Percentiles rank a stretch among this genome's conserved stretches.
Conservation (phyloP, 352 stramenopile genomes). For the Globisporangium polare region DNA sequence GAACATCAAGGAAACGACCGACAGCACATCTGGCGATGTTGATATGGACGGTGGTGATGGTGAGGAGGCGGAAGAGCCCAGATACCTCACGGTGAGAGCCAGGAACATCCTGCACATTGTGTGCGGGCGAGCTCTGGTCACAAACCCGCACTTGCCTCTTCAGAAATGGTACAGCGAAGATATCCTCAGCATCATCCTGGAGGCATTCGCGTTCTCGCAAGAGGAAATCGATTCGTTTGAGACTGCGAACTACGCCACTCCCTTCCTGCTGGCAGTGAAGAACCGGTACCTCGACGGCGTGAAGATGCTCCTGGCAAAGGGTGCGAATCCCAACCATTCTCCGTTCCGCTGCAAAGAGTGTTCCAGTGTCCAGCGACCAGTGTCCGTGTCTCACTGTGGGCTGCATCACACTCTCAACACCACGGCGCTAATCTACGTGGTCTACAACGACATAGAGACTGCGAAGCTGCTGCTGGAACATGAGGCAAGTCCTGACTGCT, state of each 20-base stretch:
- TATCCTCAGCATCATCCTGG: slow-evolving; percentile 7
- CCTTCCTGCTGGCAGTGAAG: not conserved
- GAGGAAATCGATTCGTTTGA: slow-evolving; percentile 5
- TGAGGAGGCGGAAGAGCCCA: not conserved
- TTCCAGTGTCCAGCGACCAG: slow-evolving; percentile 15
- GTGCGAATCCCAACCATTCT: slow-evolving; percentile 44
- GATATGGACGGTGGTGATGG: not conserved
- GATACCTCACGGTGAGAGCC: not conserved
- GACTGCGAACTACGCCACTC: not conserved
- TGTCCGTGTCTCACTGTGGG: slow-evolving; percentile 3
- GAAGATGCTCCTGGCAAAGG: slow-evolving; percentile 26
- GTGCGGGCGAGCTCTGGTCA: not conserved
- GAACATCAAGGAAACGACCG: not conserved
- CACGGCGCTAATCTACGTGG: slow-evolving; percentile 3
- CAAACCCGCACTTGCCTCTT: not conserved
- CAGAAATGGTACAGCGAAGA: slow-evolving; percentile 11
- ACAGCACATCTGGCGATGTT: not conserved
- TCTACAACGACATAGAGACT: not conserved
- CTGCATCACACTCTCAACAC: not conserved
- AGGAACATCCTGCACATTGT: slow-evolving; percentile 5
- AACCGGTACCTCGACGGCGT: slow-evolving; percentile 28
- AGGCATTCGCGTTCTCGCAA: slow-evolving; percentile 4
- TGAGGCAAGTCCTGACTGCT: slow-evolving; percentile 2
- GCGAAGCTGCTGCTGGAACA: slow-evolving; percentile 1
- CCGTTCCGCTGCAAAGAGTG: slow-evolving; percentile 32